These are phyloP conservation scores for Colletotrichum higginsianum DNA, from an alignment of 2,329 filamentous ascomycete species.

Conservation along the genomic window DNA sequence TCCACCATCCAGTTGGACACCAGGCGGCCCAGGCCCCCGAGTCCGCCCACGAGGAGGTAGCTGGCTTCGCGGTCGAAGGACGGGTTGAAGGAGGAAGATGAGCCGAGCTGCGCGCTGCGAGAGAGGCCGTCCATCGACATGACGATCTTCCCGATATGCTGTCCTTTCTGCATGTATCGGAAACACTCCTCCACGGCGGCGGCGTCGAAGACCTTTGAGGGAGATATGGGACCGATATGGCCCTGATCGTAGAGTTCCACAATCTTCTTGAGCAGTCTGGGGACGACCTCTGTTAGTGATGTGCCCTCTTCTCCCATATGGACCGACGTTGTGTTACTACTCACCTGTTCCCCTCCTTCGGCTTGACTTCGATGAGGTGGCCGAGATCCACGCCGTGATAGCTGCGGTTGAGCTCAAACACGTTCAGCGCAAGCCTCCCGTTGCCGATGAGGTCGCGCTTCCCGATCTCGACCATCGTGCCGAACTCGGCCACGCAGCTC, in stretches of 20 bases:
- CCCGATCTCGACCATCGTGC: conserved; percentile 59
- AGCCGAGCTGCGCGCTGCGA: neutral
- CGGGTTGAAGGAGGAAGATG: conserved; percentile 1
- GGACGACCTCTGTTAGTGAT: neutral
- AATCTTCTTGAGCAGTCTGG: conserved; percentile 11
- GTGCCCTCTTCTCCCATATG: too few relatives aligned
- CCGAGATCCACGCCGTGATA: conserved; percentile 45
- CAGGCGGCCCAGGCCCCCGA: conserved; percentile 46
- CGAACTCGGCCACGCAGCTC: conserved; percentile 57
- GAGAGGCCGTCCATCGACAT: conserved; percentile 39
- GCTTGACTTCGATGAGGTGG: conserved; percentile 31
- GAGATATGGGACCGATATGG: conserved; percentile 39
- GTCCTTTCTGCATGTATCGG: conserved; percentile 56
- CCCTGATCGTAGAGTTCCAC: conserved; percentile 28
- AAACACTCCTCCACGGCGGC: conserved; percentile 55
- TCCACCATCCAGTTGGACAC: conserved; percentile 47
- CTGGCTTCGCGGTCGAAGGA: conserved; percentile 6
- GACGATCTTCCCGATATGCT: conserved; percentile 59
- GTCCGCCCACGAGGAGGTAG: conserved; percentile 47
- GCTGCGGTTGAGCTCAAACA: conserved; percentile 46
- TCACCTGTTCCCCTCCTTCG: conserved; percentile 19
- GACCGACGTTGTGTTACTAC: neutral
- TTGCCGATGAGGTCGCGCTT: conserved; percentile 56
- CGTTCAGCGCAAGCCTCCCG: conserved; percentile 58
- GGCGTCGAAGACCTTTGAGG: conserved; percentile 44